A percentile compares a stretch with the other conserved stretches of the same genome.
Conservation (phyloP, 163 green algal species). For the Trebouxia gelatinosa region DNA sequence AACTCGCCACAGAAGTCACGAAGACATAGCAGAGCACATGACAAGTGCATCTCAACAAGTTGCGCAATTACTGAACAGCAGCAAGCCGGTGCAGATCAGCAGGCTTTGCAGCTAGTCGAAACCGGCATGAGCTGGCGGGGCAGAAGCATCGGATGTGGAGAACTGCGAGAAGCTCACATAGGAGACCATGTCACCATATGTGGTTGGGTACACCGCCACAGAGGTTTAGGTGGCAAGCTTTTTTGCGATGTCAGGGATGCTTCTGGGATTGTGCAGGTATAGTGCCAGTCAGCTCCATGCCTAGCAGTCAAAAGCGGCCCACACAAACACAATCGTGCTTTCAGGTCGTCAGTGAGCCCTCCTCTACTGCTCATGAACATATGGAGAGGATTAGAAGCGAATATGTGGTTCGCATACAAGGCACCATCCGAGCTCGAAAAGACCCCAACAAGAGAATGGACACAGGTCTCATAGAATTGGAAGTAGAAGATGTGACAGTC, state of each 20-base stretch:
- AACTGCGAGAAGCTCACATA: constrained; percentile 48
- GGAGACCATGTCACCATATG: constrained; percentile 76
- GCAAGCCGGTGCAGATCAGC: background rate
- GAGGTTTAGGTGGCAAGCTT: constrained; percentile 87
- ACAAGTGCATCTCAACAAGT: background rate
- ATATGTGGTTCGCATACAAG: constrained; percentile 85
- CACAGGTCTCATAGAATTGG: constrained; percentile 84
- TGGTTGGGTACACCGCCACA: constrained; percentile 94
- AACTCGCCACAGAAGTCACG: background rate
- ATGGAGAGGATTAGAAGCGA: constrained; percentile 69
- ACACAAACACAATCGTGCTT: background rate
- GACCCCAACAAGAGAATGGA: constrained; percentile 87
- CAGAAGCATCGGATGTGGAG: constrained; percentile 59
- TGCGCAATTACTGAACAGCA: background rate
- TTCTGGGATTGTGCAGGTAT: constrained; percentile 89
- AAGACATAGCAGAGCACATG: background rate
- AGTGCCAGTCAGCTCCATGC: background rate
- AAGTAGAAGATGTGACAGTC: constrained; percentile 53
- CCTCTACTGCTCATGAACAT: constrained; percentile 45
- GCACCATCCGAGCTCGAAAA: constrained; percentile 69
- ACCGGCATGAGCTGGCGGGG: constrained; percentile 42
- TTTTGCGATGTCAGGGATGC: constrained; percentile 96
- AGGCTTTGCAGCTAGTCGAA: background rate
- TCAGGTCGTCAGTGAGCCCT: constrained; percentile 72
- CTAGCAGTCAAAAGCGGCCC: background rate